Percentiles rank a stretch among this genome's conserved stretches.
Conservation (phyloP, 1,284 basidiomycete species). For the Trametes polyzona region DNA sequence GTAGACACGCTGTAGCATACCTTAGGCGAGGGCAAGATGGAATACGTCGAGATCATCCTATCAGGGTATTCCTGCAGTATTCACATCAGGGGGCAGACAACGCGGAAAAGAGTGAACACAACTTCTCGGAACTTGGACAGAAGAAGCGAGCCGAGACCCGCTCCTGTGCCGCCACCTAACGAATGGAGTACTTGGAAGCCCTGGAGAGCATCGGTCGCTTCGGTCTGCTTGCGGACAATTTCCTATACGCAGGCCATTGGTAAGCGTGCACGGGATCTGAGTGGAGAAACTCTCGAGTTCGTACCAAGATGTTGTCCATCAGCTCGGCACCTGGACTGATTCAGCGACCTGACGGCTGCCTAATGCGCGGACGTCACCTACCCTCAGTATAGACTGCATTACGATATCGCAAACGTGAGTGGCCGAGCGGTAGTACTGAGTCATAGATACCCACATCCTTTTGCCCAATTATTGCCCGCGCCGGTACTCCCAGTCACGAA, state of each 20-base stretch:
- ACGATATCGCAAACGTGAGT: background rate
- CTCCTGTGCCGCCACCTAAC: slow-evolving; percentile 92
- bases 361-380: slow-evolving; percentile 29
- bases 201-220: slow-evolving; percentile 86
- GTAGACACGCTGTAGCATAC: slow-evolving; percentile 37
- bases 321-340: slow-evolving; percentile 79
- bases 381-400: slow-evolving; percentile 89
- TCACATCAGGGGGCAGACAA: slow-evolving; percentile 38
- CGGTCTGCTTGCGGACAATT: slow-evolving; percentile 73
- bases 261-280: too few relatives aligned
- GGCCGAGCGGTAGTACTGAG: background rate
- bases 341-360: background rate
- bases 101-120: slow-evolving; percentile 38
- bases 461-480: slow-evolving; percentile 94
- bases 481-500: slow-evolving; percentile 76
- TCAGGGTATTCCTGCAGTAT: slow-evolving; percentile 81
- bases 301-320: slow-evolving; percentile 81
- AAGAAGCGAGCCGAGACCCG: slow-evolving; percentile 84
- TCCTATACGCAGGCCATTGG: too few relatives aligned
- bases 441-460: slow-evolving; percentile 68
- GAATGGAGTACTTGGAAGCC: slow-evolving; percentile 95
- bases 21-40: slow-evolving; percentile 90
- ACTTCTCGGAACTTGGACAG: slow-evolving; percentile 86
- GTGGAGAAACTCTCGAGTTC: slow-evolving; percentile 22
- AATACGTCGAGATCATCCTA: slow-evolving; percentile 93